A percentile compares a stretch with the other conserved stretches of the same genome.
Evolutionary conservation across 352 stramenopile genomes (phyloP).

Genomic region (Blastocystis hominis): DNA sequence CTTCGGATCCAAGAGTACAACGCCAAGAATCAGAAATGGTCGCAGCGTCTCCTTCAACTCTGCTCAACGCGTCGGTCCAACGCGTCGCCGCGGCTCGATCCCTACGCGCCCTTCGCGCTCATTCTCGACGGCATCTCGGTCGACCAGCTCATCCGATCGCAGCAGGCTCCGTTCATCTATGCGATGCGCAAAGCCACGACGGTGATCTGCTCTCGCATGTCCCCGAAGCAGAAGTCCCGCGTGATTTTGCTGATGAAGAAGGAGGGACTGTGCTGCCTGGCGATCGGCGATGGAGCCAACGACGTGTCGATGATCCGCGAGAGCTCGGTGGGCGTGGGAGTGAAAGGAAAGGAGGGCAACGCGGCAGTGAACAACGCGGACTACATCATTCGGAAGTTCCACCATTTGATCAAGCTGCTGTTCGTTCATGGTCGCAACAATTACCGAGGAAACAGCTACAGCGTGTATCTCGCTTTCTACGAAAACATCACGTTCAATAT

Average conservation of each 20-base stretch:
- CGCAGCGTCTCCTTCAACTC: background rate
- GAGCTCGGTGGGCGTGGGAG: conserved; percentile 91
- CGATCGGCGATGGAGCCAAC: conserved; percentile 95
- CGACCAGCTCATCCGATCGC: conserved; percentile 2
- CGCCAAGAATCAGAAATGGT: conserved; percentile 1
- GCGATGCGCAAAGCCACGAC: background rate
- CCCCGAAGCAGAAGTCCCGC: conserved; percentile 42
- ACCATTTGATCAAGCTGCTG: conserved; percentile 53
- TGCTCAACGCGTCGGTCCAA: background rate
- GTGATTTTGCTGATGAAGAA: conserved; percentile 50
- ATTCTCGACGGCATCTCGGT: conserved; percentile 35
- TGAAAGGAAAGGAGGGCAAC: conserved; percentile 94
- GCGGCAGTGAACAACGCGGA: conserved; percentile 92
- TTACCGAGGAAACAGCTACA: conserved; percentile 85
- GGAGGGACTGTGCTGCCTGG: conserved; percentile 64
- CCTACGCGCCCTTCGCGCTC: background rate
- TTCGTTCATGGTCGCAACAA: conserved; percentile 90
- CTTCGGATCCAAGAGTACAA: background rate
- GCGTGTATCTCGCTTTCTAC: conserved; percentile 95
- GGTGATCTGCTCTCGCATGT: conserved; percentile 48
- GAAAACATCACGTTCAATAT: conserved; percentile 91
- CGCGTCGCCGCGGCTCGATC: background rate
- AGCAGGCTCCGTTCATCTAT: background rate
- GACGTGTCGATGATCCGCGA: conserved; percentile 98
- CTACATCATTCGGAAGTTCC: conserved; percentile 95